Evolutionary conservation across 305 asterid species (phyloP).

Genomic region (Salvia sclarea): DNA sequence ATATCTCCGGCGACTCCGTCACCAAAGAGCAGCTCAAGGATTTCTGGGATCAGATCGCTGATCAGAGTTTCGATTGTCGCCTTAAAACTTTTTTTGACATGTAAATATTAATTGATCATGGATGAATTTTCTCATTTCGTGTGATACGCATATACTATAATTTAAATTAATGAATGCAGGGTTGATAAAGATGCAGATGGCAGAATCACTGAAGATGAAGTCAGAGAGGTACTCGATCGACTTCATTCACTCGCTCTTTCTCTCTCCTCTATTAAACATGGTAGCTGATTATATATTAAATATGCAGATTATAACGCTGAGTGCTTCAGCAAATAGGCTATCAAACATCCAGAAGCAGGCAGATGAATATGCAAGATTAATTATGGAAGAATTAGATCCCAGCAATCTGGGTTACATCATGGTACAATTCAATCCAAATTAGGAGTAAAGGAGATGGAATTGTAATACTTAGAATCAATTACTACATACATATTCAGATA

Average conservation of each 20-base stretch:
- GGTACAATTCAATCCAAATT: slow-evolving; percentile 41
- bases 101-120: slow-evolving; percentile 34
- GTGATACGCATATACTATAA: no score
- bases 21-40: slow-evolving; percentile 63
- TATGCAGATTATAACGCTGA: slow-evolving; percentile 70
- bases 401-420: slow-evolving; percentile 65
- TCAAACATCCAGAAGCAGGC: slow-evolving; percentile 86
- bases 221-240: slow-evolving; percentile 71
- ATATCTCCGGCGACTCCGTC: slow-evolving; percentile 56
- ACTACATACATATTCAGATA: slow-evolving; percentile 53
- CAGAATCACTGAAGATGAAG: slow-evolving; percentile 87
- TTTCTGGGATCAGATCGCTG: slow-evolving; percentile 87
- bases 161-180: slow-evolving; percentile 41
- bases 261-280: neutral
- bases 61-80: slow-evolving; percentile 86
- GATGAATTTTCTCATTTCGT: no score
- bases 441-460: neutral
- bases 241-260: neutral
- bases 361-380: slow-evolving; percentile 87
- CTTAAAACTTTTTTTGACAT: slow-evolving; percentile 97
- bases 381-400: slow-evolving; percentile 96
- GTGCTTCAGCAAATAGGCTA: slow-evolving; percentile 93
- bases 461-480: no score
- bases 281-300: no score
- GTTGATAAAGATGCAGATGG: slow-evolving; percentile 98